phyloP scores from a whole-genome alignment of 768 basidiomycete species.

The Hericium rajendrae region DNA sequence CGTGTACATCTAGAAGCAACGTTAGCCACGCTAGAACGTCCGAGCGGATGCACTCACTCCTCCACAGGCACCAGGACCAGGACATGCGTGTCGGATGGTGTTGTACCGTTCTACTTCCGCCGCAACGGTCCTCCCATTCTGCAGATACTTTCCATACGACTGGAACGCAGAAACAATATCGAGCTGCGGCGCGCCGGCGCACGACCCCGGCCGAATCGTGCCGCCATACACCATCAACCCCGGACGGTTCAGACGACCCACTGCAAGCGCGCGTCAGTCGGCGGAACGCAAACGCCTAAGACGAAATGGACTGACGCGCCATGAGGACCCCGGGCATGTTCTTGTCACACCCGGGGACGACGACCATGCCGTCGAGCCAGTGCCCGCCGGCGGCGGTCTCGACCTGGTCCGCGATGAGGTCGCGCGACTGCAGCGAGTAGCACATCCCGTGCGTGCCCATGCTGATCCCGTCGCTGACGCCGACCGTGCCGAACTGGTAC shows the following conservation, averaged over 20 bases:
- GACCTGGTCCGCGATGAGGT: conserved; percentile 95
- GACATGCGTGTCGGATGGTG: conserved; percentile 88
- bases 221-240: conserved; percentile 98
- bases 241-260: conserved; percentile 92
- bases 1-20: conserved; percentile 74
- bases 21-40: conserved; percentile 2
- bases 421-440: conserved; percentile 94
- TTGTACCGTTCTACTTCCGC: conserved; percentile 82
- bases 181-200: conserved; percentile 77
- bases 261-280: conserved; percentile 26
- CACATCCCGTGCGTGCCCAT: conserved; percentile 95
- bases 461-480: conserved; percentile 97
- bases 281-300: not conserved
- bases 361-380: conserved; percentile 97
- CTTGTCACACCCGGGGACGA: conserved; percentile 96
- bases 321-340: conserved; percentile 99
- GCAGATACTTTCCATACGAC: conserved; percentile 89
- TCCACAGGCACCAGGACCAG: conserved; percentile 97
- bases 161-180: conserved; percentile 99
- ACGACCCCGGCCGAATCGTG: conserved; percentile 86
- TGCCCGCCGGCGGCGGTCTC: conserved; percentile 95
- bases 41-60: conserved; percentile 49
- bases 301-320: conserved; percentile 55
- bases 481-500: conserved; percentile 96
- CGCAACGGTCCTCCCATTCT: conserved; percentile 72